phyloP scores from a whole-genome alignment of 768 basidiomycete genomes.

The Hebeloma cylindrosporum region DNA sequence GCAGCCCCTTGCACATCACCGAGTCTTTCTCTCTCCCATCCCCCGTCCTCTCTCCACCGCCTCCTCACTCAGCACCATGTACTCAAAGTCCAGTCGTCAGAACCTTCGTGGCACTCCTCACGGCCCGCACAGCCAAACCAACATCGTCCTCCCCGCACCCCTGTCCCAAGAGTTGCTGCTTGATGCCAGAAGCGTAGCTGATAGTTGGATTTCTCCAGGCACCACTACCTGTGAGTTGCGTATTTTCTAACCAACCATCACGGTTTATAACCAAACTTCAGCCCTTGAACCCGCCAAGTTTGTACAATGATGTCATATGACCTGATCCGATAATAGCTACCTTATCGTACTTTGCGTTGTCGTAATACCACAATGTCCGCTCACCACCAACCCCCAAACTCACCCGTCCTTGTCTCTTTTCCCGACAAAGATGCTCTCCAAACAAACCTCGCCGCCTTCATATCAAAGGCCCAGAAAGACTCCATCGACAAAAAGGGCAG shows the following conservation, averaged over 20 bases:
- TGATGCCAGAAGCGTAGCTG: slow-evolving; percentile 22
- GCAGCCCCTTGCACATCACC: slow-evolving; percentile 63
- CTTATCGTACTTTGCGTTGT: too few species aligned
- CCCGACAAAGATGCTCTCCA: slow-evolving; percentile 53
- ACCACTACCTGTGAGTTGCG: slow-evolving; percentile 3
- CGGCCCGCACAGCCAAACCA: slow-evolving; percentile 55
- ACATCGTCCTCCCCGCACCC: slow-evolving; percentile 69
- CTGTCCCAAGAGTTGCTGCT: slow-evolving; percentile 35
- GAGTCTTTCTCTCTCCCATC: too few species aligned
- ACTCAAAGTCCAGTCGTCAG: slow-evolving; percentile 34
- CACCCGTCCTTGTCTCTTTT: slow-evolving; percentile 77
- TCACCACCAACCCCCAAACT: slow-evolving; percentile 55
- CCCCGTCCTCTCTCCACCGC: slow-evolving; percentile 38
- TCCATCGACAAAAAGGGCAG: slow-evolving; percentile 84
- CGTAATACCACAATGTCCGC: slow-evolving; percentile 34
- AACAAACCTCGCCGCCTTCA: slow-evolving; percentile 72
- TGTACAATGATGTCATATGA: slow-evolving; percentile 16
- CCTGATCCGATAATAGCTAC: slow-evolving; percentile 6
- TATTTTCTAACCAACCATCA: too few species aligned
- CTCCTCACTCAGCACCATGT: slow-evolving; percentile 33
- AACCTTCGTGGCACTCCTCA: slow-evolving; percentile 62
- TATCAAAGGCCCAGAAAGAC: slow-evolving; percentile 86
- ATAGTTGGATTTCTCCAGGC: slow-evolving; percentile 25
- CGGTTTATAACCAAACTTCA: too few species aligned
- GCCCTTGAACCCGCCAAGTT: too few species aligned